Percentiles rank a stretch among this genome's conserved stretches.
These are phyloP conservation scores for Xylariomycetidae sp. DNA, from an alignment of 2,329 filamentous ascomycete species.

Conservation along the genomic window DNA sequence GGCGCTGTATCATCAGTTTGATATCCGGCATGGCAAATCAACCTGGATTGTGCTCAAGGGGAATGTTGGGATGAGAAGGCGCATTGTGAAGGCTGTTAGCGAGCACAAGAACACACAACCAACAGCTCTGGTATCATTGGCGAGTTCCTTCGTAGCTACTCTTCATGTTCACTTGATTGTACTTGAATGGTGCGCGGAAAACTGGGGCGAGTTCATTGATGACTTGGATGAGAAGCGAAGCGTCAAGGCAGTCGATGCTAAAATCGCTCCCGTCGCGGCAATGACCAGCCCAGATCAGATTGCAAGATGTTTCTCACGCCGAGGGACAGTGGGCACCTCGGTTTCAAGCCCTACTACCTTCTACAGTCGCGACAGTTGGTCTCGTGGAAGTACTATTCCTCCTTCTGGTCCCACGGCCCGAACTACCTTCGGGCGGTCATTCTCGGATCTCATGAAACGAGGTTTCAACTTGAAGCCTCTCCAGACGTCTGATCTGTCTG, in stretches of 20 bases:
- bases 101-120: slow-evolving; percentile 6
- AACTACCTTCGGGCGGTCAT: no score
- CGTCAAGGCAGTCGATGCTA: slow-evolving; percentile 5
- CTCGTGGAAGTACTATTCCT: slow-evolving; percentile 3
- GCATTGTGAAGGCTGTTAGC: slow-evolving; percentile 7
- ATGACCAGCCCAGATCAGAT: slow-evolving; percentile 6
- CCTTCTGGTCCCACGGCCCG: no score
- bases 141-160: slow-evolving; percentile 12
- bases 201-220: slow-evolving; percentile 15
- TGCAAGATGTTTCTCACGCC: slow-evolving; percentile 5
- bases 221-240: slow-evolving; percentile 9
- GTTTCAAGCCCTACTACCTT: no score
- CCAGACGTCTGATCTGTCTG: slow-evolving; percentile 5
- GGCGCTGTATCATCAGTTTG: slow-evolving; percentile 16
- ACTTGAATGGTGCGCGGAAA: slow-evolving; percentile 17
- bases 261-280: slow-evolving; percentile 8
- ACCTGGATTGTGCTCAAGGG: slow-evolving; percentile 19
- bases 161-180: slow-evolving; percentile 12
- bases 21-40: slow-evolving; percentile 10
- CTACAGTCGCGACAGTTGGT: slow-evolving; percentile 1
- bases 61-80: slow-evolving; percentile 9
- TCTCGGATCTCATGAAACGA: no score
- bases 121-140: slow-evolving; percentile 4
- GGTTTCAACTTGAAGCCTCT: no score
- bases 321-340: no score